These are phyloP conservation scores for Colletotrichum tofieldiae DNA, from an alignment of 2,329 filamentous ascomycete genomes.

Conservation along the genomic window DNA sequence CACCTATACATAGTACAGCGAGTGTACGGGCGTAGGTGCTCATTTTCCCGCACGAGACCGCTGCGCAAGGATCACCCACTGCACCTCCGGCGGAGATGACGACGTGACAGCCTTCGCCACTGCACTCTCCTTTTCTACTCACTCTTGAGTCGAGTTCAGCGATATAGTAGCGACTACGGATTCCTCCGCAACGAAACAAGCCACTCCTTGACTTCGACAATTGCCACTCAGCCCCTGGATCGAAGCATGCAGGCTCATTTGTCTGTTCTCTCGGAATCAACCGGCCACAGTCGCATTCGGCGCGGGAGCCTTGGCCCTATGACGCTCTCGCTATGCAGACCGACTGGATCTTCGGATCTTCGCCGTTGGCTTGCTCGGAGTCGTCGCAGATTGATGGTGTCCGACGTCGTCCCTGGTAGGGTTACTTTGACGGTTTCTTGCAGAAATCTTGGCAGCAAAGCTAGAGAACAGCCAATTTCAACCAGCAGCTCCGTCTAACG, in stretches of 20 bases:
- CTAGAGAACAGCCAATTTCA: background rate
- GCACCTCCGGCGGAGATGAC: background rate
- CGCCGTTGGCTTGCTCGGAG: slow-evolving; percentile 9
- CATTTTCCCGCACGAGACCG: background rate
- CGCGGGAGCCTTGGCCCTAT: slow-evolving; percentile 13
- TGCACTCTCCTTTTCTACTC: background rate
- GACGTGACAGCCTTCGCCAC: background rate
- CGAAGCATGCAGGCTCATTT: slow-evolving; percentile 2
- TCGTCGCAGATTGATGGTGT: slow-evolving; percentile 22
- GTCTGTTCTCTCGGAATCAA: slow-evolving; percentile 37
- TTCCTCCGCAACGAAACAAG: background rate
- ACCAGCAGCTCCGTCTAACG: background rate
- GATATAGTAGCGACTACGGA: background rate
- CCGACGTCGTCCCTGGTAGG: background rate
- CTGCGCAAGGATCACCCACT: background rate
- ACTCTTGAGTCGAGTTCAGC: background rate
- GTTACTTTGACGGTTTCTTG: slow-evolving; percentile 10
- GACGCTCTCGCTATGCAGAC: background rate
- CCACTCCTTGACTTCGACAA: background rate
- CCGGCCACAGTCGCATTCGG: slow-evolving; percentile 34
- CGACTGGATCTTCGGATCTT: slow-evolving; percentile 27
- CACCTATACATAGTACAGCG: too few species aligned
- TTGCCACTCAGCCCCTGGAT: slow-evolving; percentile 4
- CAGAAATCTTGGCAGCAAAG: background rate
- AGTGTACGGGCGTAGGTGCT: too few species aligned